These are phyloP conservation scores for Penicillium maclennaniae DNA, from an alignment of 495 filamentous ascomycete genomes.

Conservation along the genomic window DNA sequence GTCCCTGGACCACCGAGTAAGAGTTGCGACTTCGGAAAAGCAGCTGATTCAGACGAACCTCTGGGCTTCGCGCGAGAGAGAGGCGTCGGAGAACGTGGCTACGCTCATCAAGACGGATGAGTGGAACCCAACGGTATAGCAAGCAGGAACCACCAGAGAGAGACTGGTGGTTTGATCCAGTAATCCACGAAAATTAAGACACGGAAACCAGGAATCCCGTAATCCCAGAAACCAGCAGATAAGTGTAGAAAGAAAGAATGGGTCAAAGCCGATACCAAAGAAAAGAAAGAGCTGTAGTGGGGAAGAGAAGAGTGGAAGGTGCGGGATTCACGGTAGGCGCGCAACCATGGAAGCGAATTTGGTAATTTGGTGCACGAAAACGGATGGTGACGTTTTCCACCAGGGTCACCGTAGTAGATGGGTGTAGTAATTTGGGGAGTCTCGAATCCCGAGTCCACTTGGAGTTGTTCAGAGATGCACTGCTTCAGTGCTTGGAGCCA, in stretches of 20 bases:
- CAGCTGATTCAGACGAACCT: slow-evolving; percentile 22
- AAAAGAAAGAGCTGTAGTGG: slow-evolving; percentile 2
- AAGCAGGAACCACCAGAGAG: slow-evolving; percentile 4
- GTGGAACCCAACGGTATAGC: slow-evolving; percentile 19
- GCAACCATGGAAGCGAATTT: slow-evolving; percentile 10
- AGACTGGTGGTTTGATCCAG: slow-evolving; percentile 7
- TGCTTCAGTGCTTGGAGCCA: no score
- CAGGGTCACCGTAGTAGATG: background rate
- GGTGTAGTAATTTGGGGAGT: background rate
- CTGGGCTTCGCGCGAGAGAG: slow-evolving; percentile 44
- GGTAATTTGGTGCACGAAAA: slow-evolving; percentile 5
- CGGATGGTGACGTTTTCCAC: background rate
- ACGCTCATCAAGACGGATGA: slow-evolving; percentile 43
- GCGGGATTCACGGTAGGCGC: slow-evolving; percentile 14
- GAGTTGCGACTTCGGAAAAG: slow-evolving; percentile 24
- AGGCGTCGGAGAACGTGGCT: slow-evolving; percentile 44
- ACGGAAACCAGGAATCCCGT: background rate
- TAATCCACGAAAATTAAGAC: slow-evolving; percentile 6
- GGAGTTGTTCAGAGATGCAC: no score
- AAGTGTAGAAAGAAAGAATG: slow-evolving; percentile 17
- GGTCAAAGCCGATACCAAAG: background rate
- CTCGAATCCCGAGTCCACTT: no score
- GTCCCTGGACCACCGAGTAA: slow-evolving; percentile 29
- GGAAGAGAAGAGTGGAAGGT: slow-evolving; percentile 1
- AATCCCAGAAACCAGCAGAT: no score